Conservation (phyloP, 495 filamentous ascomycete species). For the Trichocladium antarcticum region DNA sequence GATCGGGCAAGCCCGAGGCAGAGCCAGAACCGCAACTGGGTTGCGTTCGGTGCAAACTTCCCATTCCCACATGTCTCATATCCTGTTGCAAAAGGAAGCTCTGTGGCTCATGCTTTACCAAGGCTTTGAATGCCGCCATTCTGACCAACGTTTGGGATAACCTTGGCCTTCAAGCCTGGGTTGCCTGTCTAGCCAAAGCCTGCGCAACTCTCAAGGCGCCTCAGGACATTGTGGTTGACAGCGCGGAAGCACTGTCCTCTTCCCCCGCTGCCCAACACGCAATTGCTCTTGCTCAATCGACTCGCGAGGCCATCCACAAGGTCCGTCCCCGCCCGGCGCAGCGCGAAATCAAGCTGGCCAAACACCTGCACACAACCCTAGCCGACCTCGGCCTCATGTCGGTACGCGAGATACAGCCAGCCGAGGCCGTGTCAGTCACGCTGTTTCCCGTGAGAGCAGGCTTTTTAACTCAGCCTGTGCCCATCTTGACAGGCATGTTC, state of each 20-base stretch:
- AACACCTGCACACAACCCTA: neutral
- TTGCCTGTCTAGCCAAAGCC: neutral
- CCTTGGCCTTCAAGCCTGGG: neutral
- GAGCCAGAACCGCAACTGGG: neutral
- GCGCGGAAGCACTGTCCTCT: neutral
- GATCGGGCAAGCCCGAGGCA: neutral
- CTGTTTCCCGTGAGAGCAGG: conserved; percentile 6
- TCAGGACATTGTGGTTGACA: neutral
- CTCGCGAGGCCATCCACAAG: neutral
- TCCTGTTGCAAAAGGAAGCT: neutral
- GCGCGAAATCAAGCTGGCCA: conserved; percentile 1
- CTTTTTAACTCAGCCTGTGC: conserved; percentile 3
- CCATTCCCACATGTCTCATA: neutral
- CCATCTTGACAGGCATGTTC: conserved; percentile 1
- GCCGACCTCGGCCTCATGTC: neutral
- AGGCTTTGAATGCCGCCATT: neutral
- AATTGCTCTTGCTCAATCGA: neutral
- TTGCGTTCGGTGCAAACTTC: neutral
- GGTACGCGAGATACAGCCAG: neutral
- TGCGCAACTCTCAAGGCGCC: neutral
- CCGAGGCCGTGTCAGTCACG: neutral
- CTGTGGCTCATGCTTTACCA: neutral
- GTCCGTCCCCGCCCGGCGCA: neutral
- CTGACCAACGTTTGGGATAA: neutral
- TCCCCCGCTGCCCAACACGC: neutral